A percentile compares a stretch with the other conserved stretches of the same genome.
phyloP scores from a whole-genome alignment of 2,329 filamentous ascomycete species.

The Trichoderma simmonsii region DNA sequence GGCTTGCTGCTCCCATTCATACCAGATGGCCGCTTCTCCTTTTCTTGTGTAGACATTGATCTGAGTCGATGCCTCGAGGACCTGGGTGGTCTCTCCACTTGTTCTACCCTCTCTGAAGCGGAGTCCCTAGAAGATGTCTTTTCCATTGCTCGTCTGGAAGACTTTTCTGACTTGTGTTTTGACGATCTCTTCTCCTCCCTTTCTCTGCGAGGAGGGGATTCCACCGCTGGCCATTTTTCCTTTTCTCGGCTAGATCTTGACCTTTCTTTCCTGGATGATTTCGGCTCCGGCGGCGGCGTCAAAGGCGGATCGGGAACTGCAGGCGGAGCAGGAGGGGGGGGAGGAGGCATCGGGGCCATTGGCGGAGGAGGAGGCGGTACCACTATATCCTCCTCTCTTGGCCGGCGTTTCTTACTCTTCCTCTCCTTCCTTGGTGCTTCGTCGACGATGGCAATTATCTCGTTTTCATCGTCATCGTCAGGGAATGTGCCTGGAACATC shows the following conservation, averaged over 20 bases:
- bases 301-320: slow-evolving; percentile 47
- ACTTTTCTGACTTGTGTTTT: slow-evolving; percentile 65
- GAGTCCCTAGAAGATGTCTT: slow-evolving; percentile 65
- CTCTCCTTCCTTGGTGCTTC: slow-evolving; percentile 41
- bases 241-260: slow-evolving; percentile 70
- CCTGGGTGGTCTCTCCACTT: slow-evolving; percentile 42
- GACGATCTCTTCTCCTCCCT: slow-evolving; percentile 49
- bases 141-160: slow-evolving; percentile 51
- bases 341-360: background rate
- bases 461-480: slow-evolving; percentile 48
- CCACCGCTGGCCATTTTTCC: slow-evolving; percentile 67
- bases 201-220: slow-evolving; percentile 40
- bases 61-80: slow-evolving; percentile 56
- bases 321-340: slow-evolving; percentile 40
- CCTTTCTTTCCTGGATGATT: slow-evolving; percentile 69
- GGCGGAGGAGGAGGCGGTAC: slow-evolving; percentile 38
- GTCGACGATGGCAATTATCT: slow-evolving; percentile 51
- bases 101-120: slow-evolving; percentile 66
- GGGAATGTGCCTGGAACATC: slow-evolving; percentile 55
- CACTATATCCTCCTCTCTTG: slow-evolving; percentile 7
- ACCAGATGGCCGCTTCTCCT: slow-evolving; percentile 57
- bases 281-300: slow-evolving; percentile 53
- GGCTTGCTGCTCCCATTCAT: slow-evolving; percentile 47
- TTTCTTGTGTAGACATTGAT: slow-evolving; percentile 66
- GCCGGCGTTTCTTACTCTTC: slow-evolving; percentile 37